phyloP scores from a whole-genome alignment of 805 yeast genomes.

The Nakazawaea ernobii region DNA sequence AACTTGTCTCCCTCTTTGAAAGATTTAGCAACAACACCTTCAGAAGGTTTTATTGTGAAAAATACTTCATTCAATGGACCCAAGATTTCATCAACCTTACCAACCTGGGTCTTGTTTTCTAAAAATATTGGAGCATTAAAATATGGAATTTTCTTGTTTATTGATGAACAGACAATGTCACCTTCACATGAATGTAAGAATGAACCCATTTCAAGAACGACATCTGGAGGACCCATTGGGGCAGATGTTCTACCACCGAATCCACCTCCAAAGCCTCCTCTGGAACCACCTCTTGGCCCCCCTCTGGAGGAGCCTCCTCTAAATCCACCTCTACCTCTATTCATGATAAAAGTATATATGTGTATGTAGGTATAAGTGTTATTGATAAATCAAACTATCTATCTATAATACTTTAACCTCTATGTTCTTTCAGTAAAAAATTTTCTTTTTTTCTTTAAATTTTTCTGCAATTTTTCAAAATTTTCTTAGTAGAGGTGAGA shows the following conservation, averaged over 20 bases:
- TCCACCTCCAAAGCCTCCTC: conserved; percentile 52
- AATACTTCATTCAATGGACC: conserved; percentile 98
- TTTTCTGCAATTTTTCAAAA: conserved; percentile 1
- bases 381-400: conserved; percentile 1
- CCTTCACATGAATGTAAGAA: conserved; percentile 93
- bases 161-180: conserved; percentile 93
- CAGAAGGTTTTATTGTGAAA: conserved; percentile 93
- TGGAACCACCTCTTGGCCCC: conserved; percentile 50
- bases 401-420: neutral
- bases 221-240: conserved; percentile 95
- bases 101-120: conserved; percentile 93
- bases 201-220: conserved; percentile 90
- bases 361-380: neutral
- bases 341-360: conserved; percentile 33
- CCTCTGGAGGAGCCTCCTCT: conserved; percentile 47
- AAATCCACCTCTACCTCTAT: conserved; percentile 64
- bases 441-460: conserved; percentile 3
- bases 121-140: conserved; percentile 97
- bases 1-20: conserved; percentile 96
- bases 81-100: conserved; percentile 96
- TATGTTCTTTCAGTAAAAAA: neutral
- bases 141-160: conserved; percentile 91
- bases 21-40: conserved; percentile 91
- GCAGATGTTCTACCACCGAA: conserved; percentile 60
- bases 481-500: conserved; percentile 11